These are phyloP conservation scores for Zygotorulaspora sp. DNA, from an alignment of 805 yeast genomes.

Conservation along the genomic window DNA sequence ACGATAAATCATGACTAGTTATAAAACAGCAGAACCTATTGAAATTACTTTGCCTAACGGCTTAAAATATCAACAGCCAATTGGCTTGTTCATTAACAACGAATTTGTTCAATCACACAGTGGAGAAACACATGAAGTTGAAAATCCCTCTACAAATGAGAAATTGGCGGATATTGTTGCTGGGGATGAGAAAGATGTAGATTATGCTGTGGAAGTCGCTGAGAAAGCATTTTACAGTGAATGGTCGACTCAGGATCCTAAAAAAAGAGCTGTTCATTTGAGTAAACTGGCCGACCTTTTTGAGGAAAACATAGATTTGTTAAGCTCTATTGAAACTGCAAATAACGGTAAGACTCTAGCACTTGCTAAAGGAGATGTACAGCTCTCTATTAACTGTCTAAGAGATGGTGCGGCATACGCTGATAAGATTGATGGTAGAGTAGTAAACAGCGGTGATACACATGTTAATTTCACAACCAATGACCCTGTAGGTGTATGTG, in stretches of 20 bases:
- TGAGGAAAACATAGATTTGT: slow-evolving; percentile 56
- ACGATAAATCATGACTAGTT: slow-evolving; percentile 14
- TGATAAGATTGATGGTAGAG: slow-evolving; percentile 62
- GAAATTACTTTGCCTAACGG: slow-evolving; percentile 63
- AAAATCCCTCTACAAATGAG: slow-evolving; percentile 61
- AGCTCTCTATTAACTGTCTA: slow-evolving; percentile 57
- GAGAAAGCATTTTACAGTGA: slow-evolving; percentile 50
- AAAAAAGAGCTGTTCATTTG: slow-evolving; percentile 47
- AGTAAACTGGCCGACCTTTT: slow-evolving; percentile 63
- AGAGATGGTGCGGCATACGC: slow-evolving; percentile 73
- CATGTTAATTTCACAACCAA: slow-evolving; percentile 63
- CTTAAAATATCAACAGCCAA: slow-evolving; percentile 65
- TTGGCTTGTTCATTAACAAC: slow-evolving; percentile 85
- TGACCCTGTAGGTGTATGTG: slow-evolving; percentile 79
- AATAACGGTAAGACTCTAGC: slow-evolving; percentile 75
- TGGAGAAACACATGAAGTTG: slow-evolving; percentile 51
- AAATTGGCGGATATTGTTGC: slow-evolving; percentile 53
- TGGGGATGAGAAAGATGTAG: slow-evolving; percentile 60
- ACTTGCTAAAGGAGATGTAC: slow-evolving; percentile 64
- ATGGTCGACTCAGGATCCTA: slow-evolving; percentile 62
- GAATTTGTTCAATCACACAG: slow-evolving; percentile 60
- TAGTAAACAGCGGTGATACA: slow-evolving; percentile 56
- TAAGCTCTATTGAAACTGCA: slow-evolving; percentile 64
- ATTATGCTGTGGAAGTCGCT: slow-evolving; percentile 65
- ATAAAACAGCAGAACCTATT: slow-evolving; percentile 31